phyloP scores from a whole-genome alignment of 2,329 filamentous ascomycete species.

The Niveomyces coronatus region DNA sequence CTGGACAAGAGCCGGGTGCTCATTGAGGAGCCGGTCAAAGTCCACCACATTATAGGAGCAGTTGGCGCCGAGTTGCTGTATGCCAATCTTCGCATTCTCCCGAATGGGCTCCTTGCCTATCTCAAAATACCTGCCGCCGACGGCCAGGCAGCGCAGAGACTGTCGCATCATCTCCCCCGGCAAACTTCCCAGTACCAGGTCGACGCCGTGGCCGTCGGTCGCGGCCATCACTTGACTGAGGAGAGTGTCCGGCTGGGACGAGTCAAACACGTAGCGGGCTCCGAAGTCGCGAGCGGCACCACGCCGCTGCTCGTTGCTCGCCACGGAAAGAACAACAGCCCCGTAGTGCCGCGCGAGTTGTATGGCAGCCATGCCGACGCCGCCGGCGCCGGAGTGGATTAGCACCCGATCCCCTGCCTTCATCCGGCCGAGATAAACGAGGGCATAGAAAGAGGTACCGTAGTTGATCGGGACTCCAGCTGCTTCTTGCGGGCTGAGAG shows the following conservation, averaged over 20 bases:
- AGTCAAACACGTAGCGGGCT: background rate
- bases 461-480: background rate
- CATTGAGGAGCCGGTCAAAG: background rate
- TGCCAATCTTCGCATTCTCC: background rate
- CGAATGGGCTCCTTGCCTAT: background rate
- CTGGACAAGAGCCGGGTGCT: no score
- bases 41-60: background rate
- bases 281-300: background rate
- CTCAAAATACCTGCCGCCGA: background rate
- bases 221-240: background rate
- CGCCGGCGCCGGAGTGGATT: slow-evolving; percentile 9
- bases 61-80: background rate
- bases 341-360: slow-evolving; percentile 11
- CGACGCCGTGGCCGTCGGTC: background rate
- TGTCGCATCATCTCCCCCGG: background rate
- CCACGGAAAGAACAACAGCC: slow-evolving; percentile 21
- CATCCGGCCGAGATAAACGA: slow-evolving; percentile 1
- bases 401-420: background rate
- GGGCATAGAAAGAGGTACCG: slow-evolving; percentile 3
- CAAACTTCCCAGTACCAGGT: background rate
- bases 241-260: background rate
- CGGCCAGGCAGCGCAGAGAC: background rate
- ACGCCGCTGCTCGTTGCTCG: background rate
- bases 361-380: slow-evolving; percentile 13
- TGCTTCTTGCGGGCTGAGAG: no score